Evolutionary conservation across 352 stramenopile species (phyloP).

Genomic region (Albugo candida): DNA sequence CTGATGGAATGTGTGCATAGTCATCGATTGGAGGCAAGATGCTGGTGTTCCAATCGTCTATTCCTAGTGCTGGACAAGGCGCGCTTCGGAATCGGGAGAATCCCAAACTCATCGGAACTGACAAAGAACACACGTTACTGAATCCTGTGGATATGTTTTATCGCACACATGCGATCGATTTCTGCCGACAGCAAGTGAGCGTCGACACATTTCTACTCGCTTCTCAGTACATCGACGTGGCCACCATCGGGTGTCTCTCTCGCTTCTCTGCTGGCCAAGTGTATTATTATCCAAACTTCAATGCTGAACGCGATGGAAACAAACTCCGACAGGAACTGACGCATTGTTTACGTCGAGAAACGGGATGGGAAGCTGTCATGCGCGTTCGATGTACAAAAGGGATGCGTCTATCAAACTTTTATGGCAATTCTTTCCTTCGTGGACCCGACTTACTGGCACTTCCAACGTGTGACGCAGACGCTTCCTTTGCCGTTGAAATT

Average conservation of each 20-base stretch:
- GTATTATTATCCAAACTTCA: conserved; percentile 95
- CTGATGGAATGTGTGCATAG: conserved; percentile 12
- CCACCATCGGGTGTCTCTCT: conserved; percentile 85
- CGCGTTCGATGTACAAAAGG: conserved; percentile 92
- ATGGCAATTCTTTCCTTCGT: conserved; percentile 97
- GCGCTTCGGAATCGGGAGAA: conserved; percentile 73
- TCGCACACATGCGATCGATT: conserved; percentile 87
- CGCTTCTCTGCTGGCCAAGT: conserved; percentile 92
- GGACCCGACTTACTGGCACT: conserved; percentile 93
- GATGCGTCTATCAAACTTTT: conserved; percentile 96
- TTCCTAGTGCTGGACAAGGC: conserved; percentile 57
- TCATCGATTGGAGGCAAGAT: conserved; percentile 76
- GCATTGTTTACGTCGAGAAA: conserved; percentile 84
- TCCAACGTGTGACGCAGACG: conserved; percentile 91
- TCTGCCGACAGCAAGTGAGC: conserved; percentile 95
- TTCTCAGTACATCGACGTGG: conserved; percentile 91
- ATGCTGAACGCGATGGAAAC: conserved; percentile 73
- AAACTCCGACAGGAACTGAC: conserved; percentile 89
- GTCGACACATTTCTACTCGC: conserved; percentile 98
- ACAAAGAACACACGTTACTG: conserved; percentile 83
- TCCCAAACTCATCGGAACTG: conserved; percentile 51
- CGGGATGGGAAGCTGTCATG: conserved; percentile 92
- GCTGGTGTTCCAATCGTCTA: conserved; percentile 73
- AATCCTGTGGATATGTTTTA: conserved; percentile 82
- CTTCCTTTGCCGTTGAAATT: conserved; percentile 93